Evolutionary conservation across 2,329 filamentous ascomycete genomes (phyloP).

Genomic region (Macrophomina phaseolina): DNA sequence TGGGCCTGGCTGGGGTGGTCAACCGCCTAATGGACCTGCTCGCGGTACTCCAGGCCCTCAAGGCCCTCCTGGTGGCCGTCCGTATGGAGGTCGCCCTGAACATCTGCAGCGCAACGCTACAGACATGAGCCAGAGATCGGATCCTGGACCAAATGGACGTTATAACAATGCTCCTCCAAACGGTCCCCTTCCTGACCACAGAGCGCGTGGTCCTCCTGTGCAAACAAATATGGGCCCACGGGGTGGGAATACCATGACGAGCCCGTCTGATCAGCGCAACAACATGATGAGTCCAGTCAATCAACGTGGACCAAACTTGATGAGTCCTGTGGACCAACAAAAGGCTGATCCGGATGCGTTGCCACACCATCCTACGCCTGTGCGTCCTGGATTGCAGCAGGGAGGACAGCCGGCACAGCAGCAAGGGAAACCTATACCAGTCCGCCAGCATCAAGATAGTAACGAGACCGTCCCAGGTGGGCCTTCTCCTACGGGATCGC

Average conservation of each 20-base stretch:
- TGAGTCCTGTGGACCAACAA: constrained; percentile 9
- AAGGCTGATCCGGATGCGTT: constrained; percentile 12
- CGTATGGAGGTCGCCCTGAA: constrained; percentile 34
- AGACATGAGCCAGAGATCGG: constrained; percentile 28
- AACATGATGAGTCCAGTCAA: constrained; percentile 2
- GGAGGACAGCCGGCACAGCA: constrained; percentile 3
- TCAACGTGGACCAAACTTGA: neutral
- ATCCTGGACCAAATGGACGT: constrained; percentile 18
- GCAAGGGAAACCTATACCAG: constrained; percentile 49
- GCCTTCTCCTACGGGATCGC: constrained; percentile 7
- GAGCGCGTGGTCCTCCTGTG: constrained; percentile 19
- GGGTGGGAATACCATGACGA: neutral
- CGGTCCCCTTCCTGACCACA: constrained; percentile 27
- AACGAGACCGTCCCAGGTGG: constrained; percentile 38
- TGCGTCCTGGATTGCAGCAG: constrained; percentile 21
- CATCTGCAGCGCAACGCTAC: constrained; percentile 44
- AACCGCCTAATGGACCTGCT: constrained; percentile 8
- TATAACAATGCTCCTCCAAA: constrained; percentile 22
- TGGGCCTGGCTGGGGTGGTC: constrained; percentile 12
- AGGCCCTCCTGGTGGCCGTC: constrained; percentile 24
- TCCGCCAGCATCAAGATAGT: constrained; percentile 58
- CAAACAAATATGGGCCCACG: constrained; percentile 11
- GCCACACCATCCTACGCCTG: constrained; percentile 38
- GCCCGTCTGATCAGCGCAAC: neutral
- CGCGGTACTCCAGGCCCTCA: constrained; percentile 27